phyloP scores from a whole-genome alignment of 2,329 filamentous ascomycete genomes.

The Ophiosphaerella korrae region DNA sequence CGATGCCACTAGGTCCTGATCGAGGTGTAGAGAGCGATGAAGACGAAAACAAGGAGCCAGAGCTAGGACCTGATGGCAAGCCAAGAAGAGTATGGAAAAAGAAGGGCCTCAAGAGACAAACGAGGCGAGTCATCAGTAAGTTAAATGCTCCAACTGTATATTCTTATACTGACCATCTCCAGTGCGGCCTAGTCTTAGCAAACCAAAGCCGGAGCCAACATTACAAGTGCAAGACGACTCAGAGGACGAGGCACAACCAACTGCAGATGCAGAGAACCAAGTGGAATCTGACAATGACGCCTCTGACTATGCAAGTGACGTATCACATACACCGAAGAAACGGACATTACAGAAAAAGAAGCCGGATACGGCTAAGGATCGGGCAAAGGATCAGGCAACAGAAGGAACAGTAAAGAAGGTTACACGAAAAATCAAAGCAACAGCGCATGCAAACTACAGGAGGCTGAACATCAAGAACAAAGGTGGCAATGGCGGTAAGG shows the following conservation, averaged over 20 bases:
- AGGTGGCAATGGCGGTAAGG: conserved; percentile 46
- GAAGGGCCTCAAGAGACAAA: conserved; percentile 81
- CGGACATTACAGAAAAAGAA: conserved; percentile 30
- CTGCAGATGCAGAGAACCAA: conserved; percentile 43
- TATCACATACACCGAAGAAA: conserved; percentile 41
- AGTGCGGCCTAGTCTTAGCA: conserved; percentile 47
- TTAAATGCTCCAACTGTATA: background rate
- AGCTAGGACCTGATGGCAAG: conserved; percentile 60
- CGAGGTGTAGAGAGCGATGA: conserved; percentile 61
- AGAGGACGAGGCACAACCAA: conserved; percentile 38
- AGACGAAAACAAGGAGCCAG: conserved; percentile 54
- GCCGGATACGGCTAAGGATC: conserved; percentile 9
- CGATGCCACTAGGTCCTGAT: conserved; percentile 54
- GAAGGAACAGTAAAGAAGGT: conserved; percentile 45
- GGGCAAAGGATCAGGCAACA: conserved; percentile 23
- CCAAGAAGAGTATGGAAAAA: conserved; percentile 75
- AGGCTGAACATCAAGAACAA: conserved; percentile 58
- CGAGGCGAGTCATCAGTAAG: conserved; percentile 65
- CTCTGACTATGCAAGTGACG: conserved; percentile 52
- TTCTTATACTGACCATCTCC: conserved; percentile 23
- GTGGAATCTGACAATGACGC: conserved; percentile 42
- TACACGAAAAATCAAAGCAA: conserved; percentile 52
- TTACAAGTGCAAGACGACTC: conserved; percentile 30
- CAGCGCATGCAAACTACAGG: conserved; percentile 55
- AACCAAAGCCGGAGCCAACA: conserved; percentile 51